Evolutionary conservation across 345 rosid genomes (phyloP).

Genomic region (Populus pruinosa): DNA sequence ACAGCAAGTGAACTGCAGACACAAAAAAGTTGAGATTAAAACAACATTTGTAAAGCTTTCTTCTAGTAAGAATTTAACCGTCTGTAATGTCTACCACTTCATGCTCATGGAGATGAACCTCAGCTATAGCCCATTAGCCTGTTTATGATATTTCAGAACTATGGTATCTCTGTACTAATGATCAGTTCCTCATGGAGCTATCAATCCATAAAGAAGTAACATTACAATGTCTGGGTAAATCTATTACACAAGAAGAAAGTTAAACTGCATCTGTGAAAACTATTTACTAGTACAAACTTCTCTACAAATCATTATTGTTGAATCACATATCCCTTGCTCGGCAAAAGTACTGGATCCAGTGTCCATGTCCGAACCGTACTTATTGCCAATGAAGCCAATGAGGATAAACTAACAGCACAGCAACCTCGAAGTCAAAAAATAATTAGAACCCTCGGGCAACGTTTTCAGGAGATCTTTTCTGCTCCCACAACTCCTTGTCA

Average conservation of each 20-base stretch:
- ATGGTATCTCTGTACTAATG: no score
- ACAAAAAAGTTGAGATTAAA: no score
- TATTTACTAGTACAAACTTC: background rate
- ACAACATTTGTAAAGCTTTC: no score
- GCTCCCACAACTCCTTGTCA: slow-evolving; percentile 41
- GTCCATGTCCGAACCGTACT: background rate
- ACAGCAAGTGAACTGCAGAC: no score
- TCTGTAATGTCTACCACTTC: no score
- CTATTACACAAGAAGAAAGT: background rate
- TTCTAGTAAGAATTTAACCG: no score
- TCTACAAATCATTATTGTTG: background rate
- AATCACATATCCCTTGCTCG: background rate
- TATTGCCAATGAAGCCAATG: background rate
- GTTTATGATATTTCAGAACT: no score
- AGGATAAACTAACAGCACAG: background rate
- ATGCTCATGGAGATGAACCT: no score
- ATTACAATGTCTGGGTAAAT: background rate
- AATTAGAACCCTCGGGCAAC: slow-evolving; percentile 19
- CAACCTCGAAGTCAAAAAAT: background rate
- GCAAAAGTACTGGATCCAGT: background rate
- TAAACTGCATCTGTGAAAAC: background rate
- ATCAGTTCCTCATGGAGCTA: background rate
- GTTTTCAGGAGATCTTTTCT: slow-evolving; percentile 23
- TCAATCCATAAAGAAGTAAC: background rate
- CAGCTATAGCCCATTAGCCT: no score